Base-by-base conservation (phyloP, 1,139 yeast genomes). In the Protomyces pachydermus region DNA sequence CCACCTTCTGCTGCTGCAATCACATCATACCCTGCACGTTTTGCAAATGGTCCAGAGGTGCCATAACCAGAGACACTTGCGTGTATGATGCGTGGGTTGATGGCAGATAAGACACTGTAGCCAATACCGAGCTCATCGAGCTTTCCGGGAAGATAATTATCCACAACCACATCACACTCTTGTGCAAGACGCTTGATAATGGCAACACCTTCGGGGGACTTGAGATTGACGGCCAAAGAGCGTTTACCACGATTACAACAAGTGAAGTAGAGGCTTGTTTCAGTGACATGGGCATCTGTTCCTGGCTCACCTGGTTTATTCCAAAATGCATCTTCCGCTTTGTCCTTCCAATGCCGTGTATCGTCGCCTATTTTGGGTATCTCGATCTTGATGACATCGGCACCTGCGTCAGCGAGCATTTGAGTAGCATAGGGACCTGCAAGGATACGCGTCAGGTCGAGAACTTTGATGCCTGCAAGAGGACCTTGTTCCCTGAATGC, bases 1-100 rank as follows among this genome's bases (percentile, higher is more conserved):
- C 80, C 80, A 68, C 76, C 74, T 67, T 78, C 80, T 9, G 80
- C 80, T 65, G 77, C 80, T 4, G 78, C 80, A 80, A 78, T 78
- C 56, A 78, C 80, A 65, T 77, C 80, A 69, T 77, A 77, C 28
- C 80, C 80, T 1, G 80, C 78, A 18, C 80, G 71, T 37, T 69
- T 66, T 12, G 73, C 67, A 65, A 70, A 74, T 8, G 78, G 78
- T 0, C 78, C 78, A 0, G 75, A 71, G 61, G 75, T 78, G 42
- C 79, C 78, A 67, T 76, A 76, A 35, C 61, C 80, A 0, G 80
- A 77, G 65, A 78, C 76, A 54, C 76, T 71, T 14, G 78, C 74
- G 66, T 78, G 78, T 42, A 78, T 75, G 35, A 78, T 70, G 14
- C 67, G 63, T 28, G 70, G 70, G 51, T 69, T 69, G 52, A 61